Conservation (phyloP, 805 yeast genomes). For the Brettanomyces custersianus region DNA sequence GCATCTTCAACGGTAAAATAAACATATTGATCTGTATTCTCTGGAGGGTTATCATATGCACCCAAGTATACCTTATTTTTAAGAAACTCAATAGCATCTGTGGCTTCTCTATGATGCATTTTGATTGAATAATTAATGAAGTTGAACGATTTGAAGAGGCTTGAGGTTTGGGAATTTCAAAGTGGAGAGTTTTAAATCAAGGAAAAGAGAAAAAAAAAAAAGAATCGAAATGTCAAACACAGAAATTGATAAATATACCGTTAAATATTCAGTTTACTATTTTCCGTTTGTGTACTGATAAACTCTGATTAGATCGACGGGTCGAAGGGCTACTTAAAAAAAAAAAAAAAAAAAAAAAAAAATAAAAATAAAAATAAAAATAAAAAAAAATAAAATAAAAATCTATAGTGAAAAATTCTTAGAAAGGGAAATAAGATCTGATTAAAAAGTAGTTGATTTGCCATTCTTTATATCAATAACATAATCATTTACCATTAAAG, state of each 20-base stretch:
- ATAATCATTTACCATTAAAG: no score
- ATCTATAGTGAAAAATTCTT: background rate
- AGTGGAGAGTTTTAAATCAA: background rate
- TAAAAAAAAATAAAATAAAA: no score
- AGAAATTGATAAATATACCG: no score
- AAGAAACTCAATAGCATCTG: conserved; percentile 29
- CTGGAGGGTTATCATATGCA: conserved; percentile 74
- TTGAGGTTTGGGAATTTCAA: background rate
- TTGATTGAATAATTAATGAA: no score
- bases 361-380: no score
- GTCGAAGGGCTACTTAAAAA: background rate
- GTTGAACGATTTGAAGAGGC: background rate
- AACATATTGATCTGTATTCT: conserved; percentile 64
- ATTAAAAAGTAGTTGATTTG: no score
- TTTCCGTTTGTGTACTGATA: no score
- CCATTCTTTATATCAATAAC: no score
- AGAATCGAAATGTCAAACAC: background rate
- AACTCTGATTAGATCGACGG: no score
- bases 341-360: no score
- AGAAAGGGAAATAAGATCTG: background rate
- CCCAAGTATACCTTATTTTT: conserved; percentile 76
- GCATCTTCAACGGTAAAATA: conserved; percentile 91
- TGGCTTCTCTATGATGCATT: conserved; percentile 20
- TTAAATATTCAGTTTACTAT: no score
- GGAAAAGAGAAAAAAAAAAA: background rate